phyloP scores from a whole-genome alignment of 1,284 basidiomycete species.

The Sporisorium iseilematis-ciliati region DNA sequence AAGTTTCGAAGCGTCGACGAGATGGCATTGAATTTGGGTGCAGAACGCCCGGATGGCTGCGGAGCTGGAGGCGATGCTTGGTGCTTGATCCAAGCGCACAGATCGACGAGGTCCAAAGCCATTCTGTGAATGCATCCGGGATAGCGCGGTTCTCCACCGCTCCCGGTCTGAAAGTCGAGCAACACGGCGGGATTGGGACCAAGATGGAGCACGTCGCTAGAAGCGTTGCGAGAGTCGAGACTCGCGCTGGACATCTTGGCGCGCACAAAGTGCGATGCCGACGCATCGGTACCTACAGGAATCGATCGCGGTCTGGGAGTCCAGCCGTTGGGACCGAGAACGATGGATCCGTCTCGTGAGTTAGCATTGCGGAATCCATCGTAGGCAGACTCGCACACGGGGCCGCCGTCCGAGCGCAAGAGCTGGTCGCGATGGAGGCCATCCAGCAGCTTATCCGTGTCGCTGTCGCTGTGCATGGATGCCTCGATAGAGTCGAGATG shows the following conservation, averaged over 20 bases:
- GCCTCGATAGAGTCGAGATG: slow-evolving; percentile 76
- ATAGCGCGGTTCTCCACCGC: slow-evolving; percentile 5
- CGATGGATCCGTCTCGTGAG: slow-evolving; percentile 41
- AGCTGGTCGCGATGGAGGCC: slow-evolving; percentile 74
- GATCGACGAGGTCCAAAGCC: slow-evolving; percentile 58
- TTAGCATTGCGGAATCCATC: slow-evolving; percentile 25
- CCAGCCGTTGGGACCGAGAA: slow-evolving; percentile 66
- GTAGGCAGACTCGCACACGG: slow-evolving; percentile 5
- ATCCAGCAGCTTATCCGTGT: slow-evolving; percentile 78
- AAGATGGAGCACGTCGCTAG: slow-evolving; percentile 19
- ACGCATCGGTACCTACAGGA: slow-evolving; percentile 28
- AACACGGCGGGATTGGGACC: slow-evolving; percentile 63
- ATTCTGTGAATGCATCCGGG: slow-evolving; percentile 14
- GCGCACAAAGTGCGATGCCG: slow-evolving; percentile 32
- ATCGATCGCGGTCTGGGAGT: slow-evolving; percentile 45
- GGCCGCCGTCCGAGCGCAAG: slow-evolving; percentile 16
- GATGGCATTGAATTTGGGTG: slow-evolving; percentile 18
- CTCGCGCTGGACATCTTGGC: slow-evolving; percentile 23
- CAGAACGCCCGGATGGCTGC: slow-evolving; percentile 7
- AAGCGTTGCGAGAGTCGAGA: slow-evolving; percentile 4
- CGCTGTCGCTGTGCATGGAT: slow-evolving; percentile 72
- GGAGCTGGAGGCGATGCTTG: slow-evolving; percentile 52
- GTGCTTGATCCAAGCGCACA: slow-evolving; percentile 68
- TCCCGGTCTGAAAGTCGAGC: slow-evolving; percentile 54
- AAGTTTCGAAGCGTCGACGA: slow-evolving; percentile 34